These are phyloP conservation scores for Adansonia grandidieri DNA, from an alignment of 441 rosid genomes.

Conservation along the genomic window DNA sequence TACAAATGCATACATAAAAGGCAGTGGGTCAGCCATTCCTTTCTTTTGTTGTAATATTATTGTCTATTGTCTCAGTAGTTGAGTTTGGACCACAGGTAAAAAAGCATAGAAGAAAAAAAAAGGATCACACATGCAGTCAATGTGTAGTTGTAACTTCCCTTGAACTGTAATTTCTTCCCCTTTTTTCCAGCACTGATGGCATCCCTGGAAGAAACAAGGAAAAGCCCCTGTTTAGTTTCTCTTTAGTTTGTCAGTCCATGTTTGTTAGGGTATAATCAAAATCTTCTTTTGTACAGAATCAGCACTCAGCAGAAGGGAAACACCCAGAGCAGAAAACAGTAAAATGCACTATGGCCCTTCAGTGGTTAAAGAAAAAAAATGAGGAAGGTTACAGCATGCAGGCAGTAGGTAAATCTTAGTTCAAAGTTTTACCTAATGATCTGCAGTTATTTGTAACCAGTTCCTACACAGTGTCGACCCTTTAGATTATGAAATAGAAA, in stretches of 20 bases:
- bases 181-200: slow-evolving; percentile 29
- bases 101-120: slow-evolving; percentile 9
- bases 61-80: slow-evolving; percentile 40
- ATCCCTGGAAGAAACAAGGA: slow-evolving; percentile 38
- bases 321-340: slow-evolving; percentile 6
- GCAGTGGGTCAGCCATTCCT: slow-evolving; percentile 49
- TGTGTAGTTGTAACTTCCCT: slow-evolving; percentile 48
- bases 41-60: slow-evolving; percentile 43
- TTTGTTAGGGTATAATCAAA: slow-evolving; percentile 28
- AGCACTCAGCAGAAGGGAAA: slow-evolving; percentile 21
- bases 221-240: background rate
- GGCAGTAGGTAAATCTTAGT: background rate
- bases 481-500: background rate
- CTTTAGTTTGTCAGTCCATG: background rate
- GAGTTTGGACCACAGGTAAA: slow-evolving; percentile 46
- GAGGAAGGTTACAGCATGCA: background rate
- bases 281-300: slow-evolving; percentile 40
- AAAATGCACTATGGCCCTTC: background rate
- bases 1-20: slow-evolving; percentile 55
- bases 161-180: slow-evolving; percentile 33
- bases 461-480: no score
- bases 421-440: background rate
- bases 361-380: background rate
- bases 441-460: background rate
- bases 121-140: slow-evolving; percentile 21